Percentiles rank a stretch among this genome's conserved stretches.
Evolutionary conservation across 305 asterid species (phyloP).

Genomic region (Rubia occidens): DNA sequence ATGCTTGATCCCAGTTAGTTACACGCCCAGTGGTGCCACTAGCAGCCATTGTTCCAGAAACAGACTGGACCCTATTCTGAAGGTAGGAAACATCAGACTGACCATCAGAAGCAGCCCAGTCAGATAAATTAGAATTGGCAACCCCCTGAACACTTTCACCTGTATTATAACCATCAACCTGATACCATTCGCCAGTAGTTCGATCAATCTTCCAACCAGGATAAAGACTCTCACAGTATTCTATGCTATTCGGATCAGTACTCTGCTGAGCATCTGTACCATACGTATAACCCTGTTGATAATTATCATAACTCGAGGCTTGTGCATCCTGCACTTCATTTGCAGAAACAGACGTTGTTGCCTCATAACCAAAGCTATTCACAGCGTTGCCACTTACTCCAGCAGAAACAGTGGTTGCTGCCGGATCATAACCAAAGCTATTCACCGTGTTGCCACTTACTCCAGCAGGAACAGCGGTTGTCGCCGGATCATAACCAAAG

Average conservation of each 20-base stretch:
- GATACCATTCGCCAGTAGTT: constrained; percentile 77
- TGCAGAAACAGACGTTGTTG: constrained; percentile 24
- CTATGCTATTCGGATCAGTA: constrained; percentile 39
- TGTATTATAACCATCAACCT: constrained; percentile 48
- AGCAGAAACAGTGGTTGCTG: not conserved
- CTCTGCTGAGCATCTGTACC: constrained; percentile 40
- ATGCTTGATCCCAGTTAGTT: constrained; percentile 51
- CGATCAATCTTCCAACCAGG: constrained; percentile 87
- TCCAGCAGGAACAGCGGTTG: no score
- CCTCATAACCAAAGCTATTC: constrained; percentile 23
- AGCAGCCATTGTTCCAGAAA: constrained; percentile 44
- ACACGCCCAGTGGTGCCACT: constrained; percentile 43
- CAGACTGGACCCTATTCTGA: constrained; percentile 58
- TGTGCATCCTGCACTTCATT: constrained; percentile 35
- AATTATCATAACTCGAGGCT: constrained; percentile 24
- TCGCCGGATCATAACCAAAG: no score
- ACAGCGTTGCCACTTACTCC: constrained; percentile 23
- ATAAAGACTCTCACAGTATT: constrained; percentile 74
- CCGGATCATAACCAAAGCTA: not conserved
- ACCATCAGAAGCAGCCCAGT: constrained; percentile 40
- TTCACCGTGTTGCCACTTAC: constrained; percentile 26
- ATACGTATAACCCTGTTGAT: constrained; percentile 33
- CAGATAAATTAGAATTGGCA: constrained; percentile 26
- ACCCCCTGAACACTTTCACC: constrained; percentile 32
- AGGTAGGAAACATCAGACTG: constrained; percentile 52